Percentiles rank a stretch among this genome's conserved stretches.
Conservation (phyloP, 1,284 basidiomycete species). For the Puccinia novopanici region DNA sequence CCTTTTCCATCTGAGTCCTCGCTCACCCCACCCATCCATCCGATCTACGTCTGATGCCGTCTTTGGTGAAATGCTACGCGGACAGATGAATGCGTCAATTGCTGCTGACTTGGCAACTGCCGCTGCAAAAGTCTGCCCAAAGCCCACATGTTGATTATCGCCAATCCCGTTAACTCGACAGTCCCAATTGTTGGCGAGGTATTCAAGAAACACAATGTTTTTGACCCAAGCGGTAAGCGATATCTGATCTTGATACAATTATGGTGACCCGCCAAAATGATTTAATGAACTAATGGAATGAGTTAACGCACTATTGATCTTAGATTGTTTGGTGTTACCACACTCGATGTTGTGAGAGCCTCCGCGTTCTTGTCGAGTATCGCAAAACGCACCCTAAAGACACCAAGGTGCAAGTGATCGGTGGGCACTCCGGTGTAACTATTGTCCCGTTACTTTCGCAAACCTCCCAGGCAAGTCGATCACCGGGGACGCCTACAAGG, state of each 20-base stretch:
- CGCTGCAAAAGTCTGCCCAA: constrained; percentile 83
- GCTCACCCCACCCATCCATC: too few species aligned
- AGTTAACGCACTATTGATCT: background rate
- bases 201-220: constrained; percentile 87
- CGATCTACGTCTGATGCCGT: constrained; percentile 36
- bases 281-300: background rate
- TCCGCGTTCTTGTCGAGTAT: constrained; percentile 90
- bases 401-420: constrained; percentile 59
- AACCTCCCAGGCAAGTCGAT: constrained; percentile 68
- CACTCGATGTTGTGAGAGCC: constrained; percentile 94
- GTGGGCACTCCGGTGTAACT: constrained; percentile 54
- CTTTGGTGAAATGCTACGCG: background rate
- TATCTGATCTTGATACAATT: background rate
- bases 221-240: constrained; percentile 76
- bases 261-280: background rate
- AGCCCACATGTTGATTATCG: constrained; percentile 91
- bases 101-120: constrained; percentile 87
- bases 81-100: constrained; percentile 95
- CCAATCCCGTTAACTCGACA: constrained; percentile 72
- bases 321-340: constrained; percentile 95
- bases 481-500: constrained; percentile 63
- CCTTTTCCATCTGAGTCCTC: background rate
- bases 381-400: constrained; percentile 66
- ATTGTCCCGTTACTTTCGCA: constrained; percentile 96
- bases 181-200: constrained; percentile 96